Base-by-base conservation (phyloP, 768 basidiomycete genomes). In the Lentinula raphanica region DNA sequence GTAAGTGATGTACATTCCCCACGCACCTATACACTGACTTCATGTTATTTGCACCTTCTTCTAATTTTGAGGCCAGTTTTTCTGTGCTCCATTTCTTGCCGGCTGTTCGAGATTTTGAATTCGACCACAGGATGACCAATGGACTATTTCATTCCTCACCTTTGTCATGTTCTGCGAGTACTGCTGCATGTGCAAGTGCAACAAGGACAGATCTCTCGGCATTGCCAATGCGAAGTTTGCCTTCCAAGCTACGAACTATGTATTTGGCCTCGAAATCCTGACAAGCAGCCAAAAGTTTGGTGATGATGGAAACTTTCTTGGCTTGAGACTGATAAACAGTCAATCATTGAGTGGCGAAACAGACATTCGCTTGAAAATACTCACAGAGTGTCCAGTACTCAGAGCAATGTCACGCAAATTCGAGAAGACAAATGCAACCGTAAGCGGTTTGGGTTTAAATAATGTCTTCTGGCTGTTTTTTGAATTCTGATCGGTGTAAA, bases 161-260 rank as follows among this genome's bases (percentile, higher is more conserved):
- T 66, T 71, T 71, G 63, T 90, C 91, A 61, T 84, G 80, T 68
- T 93, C 89, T 21, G 88, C 90, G 29, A 96, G 76, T 27, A 95
- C 91, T 27, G 83, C 82, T 12, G 96, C 96, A 67, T 94, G 93
- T 0, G 96, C 92, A 38, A 99, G 76, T n/a, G 94, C 90, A 35
- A 96, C 90, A 45, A 98, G 77, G n/a, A 97, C 88, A 0, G 94
- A 95, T 56, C 92, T 87, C 69, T 98, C 97, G 6, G 97, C 97
- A 67, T 98, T 90, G 40, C 97, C 93, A 67, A 99, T 98, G 13
- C 97, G 84, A 36, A 99, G 82, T 71, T 99, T 99, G 59, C 97
- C 97, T 74, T 98, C 95, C 62, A 98, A 74, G 68, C 92, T 94
- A 39, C 96, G 87, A 35, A 98, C 88, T 63, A 98, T 91, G 69